Evolutionary conservation across 1,139 yeast species (phyloP), one percentile per base, ranked within the genome.

Genomic region (Candida neerlandica): DNA sequence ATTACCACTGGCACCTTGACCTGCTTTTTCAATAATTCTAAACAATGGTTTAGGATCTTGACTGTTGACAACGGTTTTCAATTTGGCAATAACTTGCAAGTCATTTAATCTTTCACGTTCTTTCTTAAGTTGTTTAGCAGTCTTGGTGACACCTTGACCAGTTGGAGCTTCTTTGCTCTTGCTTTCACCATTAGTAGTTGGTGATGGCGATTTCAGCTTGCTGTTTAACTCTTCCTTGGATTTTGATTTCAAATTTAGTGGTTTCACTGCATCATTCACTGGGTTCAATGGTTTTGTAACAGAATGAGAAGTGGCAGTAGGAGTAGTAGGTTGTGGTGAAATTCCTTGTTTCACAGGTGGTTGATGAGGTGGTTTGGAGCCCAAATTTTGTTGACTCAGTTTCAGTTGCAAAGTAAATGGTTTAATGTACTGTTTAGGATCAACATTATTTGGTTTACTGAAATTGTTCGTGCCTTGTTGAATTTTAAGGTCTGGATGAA

Each of bases 1-100:
- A 1, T 94, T 88, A 15, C 99, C 99, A 54, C 94, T 85, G 0
- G 99, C 99, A 61, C 99, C 99, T 71, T 95, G 99, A n/a, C 99
- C 99, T 2, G 97, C 96, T 64, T 91, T 91, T 67, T 89, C 95
- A 59, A 94, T 80, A 70, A 90, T 89, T 63, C 86, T 88, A 71
- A 90, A 95, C 51, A 85, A 78, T 32, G 91, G 87, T 5, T 89
- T 78, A 14, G 99, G 99, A 67, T 94, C 96, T 44, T 82, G 79
- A 55, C 80, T 81, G 55, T 86, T 84, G 3, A 95, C 97, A 27
- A 92, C 97, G 3, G 90, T 83, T 56, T 87, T 82, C 59, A 95
- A 77, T 64, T 88, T 89, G 41, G 88, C 85, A 81, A 95, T 82
- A 39, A 91, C 81, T 70, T 94, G 97, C 49, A 86, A 82, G 57